Base-by-base conservation (phyloP, 495 filamentous ascomycete species). In the Parachaetomium inaequale region DNA sequence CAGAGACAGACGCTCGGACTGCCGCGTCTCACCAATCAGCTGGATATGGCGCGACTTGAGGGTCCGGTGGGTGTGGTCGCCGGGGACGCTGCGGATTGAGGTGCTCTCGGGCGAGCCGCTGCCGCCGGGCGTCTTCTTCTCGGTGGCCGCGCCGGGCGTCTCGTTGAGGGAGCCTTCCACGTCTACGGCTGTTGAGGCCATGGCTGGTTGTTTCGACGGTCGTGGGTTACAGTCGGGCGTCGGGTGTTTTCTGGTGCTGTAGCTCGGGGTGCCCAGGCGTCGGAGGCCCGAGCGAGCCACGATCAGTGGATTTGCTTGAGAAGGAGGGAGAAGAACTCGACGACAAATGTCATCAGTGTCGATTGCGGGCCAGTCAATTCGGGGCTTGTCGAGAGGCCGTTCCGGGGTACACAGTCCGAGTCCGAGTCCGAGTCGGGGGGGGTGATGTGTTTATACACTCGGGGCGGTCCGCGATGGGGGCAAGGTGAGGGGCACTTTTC, bases 21-120 rank as follows among this genome's bases (percentile, higher is more conserved):
- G 15, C 8, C 29, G 32, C n/a, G n/a, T 10, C 47, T 10, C 40
- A 63, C 78, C 80, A 54, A 82, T 82, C 42, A 82, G 66, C 67
- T 82, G 80, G 56, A 81, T 81, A 66, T 82, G 80, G 26, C 80
- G 75, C 17, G 76, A 68, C 61, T 80, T 80, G 36, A 82, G 73
- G 28, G 56, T 73, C 21, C 80, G 76, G 58, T 81, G 75, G 2
- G 75, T 78, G 38, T 68, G 60, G 51, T 76, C 71, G 17, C 58
- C 66, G 32, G 11, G 6, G 32, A 29, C 28, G 45, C 38, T 49
- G 12, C 23, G 55, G 34, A 69, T 6, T 2, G 63, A 66, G 6
- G 8, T 45, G 26, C n/a, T 55, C 19, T 63, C 60, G 34, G 34
- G 21, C 15, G 29, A 38, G 29, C 8, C 10, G 3, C 10, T 21